Evolutionary conservation across 306 rosid genomes (phyloP), one percentile per base, ranked within the genome.

Genomic region (Cucurbita argyrosperma): DNA sequence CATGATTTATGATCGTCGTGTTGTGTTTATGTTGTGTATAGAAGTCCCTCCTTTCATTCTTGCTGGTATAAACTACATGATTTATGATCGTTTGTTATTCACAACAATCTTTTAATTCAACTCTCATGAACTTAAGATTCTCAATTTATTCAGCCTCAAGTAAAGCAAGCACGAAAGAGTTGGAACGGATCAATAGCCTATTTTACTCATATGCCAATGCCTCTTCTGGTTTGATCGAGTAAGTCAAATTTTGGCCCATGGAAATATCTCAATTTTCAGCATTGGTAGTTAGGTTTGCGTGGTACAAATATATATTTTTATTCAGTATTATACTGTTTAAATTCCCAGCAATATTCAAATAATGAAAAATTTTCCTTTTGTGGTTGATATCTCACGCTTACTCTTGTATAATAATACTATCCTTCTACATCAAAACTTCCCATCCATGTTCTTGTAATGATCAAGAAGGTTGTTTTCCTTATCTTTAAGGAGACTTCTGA

Each of bases 221-320:
- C 23, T 80, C 99, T 82, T 84, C 92, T 59, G 88, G 90, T 61
- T 47, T 87, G 87, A 95, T 95, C 74, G 99, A 91, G 99, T 95
- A 91, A 89, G 99, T 84, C 26, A 45, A 56, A 76, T 19, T 8
- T 54, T 69, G 58, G 74, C 10, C 26, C 21, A 47, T 69, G 30
- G 54, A 38, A 61, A 50, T 43, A 72, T 45, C 77, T 75, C 51
- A 5, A 16, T 75, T 75, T 75, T 47, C 59, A 14, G 37, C 45
- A 51, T 61, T 26, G 53, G 23, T 46, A 37, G 71, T 54, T 46
- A 76, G 21, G 59, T 37, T 35, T 65, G 38, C 58, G 39, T 64
- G 14, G 5, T 68, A 12, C 12, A 4, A 0, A 19, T 63, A 40
- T 63, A 9, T 43, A 2, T 18, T 11, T 47, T 45, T 7, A 66